Conservation (phyloP, 1,139 yeast genomes). For the Pichia sp. region DNA sequence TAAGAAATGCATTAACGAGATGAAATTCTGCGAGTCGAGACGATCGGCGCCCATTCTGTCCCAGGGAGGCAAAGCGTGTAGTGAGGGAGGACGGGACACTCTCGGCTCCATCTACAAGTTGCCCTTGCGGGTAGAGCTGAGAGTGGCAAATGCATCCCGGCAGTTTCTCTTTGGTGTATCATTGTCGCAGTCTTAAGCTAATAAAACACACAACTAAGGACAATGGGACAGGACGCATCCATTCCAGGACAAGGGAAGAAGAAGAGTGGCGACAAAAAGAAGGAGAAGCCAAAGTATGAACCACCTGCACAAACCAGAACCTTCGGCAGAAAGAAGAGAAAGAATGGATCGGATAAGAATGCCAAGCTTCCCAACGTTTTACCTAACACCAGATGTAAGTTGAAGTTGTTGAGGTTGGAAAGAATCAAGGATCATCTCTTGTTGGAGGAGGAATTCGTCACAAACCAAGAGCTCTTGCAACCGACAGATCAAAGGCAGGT, state of each 20-base stretch:
- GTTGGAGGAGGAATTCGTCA: slow-evolving; percentile 93
- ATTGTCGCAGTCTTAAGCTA: too few relatives aligned
- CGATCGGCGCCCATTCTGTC: background rate
- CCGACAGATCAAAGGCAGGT: slow-evolving; percentile 97
- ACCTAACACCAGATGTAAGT: slow-evolving; percentile 91
- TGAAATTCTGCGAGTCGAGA: background rate
- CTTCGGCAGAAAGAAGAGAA: slow-evolving; percentile 81
- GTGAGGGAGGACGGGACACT: background rate
- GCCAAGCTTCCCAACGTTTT: slow-evolving; percentile 84
- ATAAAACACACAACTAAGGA: background rate
- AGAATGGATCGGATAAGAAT: slow-evolving; percentile 81
- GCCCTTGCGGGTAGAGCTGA: background rate
- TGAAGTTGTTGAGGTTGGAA: slow-evolving; percentile 86
- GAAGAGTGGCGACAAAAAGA: slow-evolving; percentile 43
- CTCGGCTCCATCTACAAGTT: background rate
- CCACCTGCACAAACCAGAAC: slow-evolving; percentile 91
- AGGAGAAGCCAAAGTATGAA: slow-evolving; percentile 89
- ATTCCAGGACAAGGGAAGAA: slow-evolving; percentile 29
- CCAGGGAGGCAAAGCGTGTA: background rate
- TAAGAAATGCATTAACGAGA: background rate
- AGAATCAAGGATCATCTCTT: slow-evolving; percentile 93
- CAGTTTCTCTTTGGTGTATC: too few relatives aligned
- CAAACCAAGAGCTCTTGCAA: slow-evolving; percentile 89
- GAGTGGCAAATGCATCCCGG: background rate
- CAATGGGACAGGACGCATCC: slow-evolving; percentile 34